Evolutionary conservation across 805 yeast species (phyloP).

Genomic region (Candida railenensis): DNA sequence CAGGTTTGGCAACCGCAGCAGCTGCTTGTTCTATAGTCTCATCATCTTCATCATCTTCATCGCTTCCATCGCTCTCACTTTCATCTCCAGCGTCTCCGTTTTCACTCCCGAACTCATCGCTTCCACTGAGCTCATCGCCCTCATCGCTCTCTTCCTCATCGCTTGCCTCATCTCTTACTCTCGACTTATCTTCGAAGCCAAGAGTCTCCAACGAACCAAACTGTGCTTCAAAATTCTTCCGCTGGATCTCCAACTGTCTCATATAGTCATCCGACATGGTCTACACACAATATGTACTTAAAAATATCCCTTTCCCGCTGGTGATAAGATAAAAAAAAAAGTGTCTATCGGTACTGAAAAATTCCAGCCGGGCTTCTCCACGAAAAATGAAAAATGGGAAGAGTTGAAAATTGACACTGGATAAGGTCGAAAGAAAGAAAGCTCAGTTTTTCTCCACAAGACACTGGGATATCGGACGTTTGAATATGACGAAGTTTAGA

Average conservation of each 20-base stretch:
- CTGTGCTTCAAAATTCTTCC: conserved; percentile 61
- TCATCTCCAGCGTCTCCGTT: conserved; percentile 8
- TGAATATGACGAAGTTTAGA: conserved; percentile 74
- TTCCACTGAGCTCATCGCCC: conserved; percentile 19
- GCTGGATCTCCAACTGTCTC: conserved; percentile 48
- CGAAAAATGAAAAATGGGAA: neutral
- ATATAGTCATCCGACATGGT: conserved; percentile 26
- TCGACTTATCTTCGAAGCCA: conserved; percentile 32
- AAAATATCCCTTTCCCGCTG: no score
- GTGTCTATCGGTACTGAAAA: no score
- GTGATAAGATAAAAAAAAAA: no score
- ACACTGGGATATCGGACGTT: no score
- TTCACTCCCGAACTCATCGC: conserved; percentile 14
- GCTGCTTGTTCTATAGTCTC: conserved; percentile 9
- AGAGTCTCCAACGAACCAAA: conserved; percentile 57
- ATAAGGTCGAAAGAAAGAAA: no score
- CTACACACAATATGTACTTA: no score
- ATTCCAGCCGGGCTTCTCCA: no score
- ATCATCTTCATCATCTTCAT: conserved; percentile 11
- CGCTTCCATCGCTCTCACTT: neutral
- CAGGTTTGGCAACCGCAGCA: conserved; percentile 24
- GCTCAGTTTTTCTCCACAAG: no score
- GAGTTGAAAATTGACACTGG: no score
- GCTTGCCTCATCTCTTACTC: conserved; percentile 14
- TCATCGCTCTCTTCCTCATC: conserved; percentile 19